A percentile compares a stretch with the other conserved stretches of the same genome.
These are phyloP conservation scores for Nicotiana tabacum DNA, from an alignment of 257 asterid genomes.

Conservation along the genomic window DNA sequence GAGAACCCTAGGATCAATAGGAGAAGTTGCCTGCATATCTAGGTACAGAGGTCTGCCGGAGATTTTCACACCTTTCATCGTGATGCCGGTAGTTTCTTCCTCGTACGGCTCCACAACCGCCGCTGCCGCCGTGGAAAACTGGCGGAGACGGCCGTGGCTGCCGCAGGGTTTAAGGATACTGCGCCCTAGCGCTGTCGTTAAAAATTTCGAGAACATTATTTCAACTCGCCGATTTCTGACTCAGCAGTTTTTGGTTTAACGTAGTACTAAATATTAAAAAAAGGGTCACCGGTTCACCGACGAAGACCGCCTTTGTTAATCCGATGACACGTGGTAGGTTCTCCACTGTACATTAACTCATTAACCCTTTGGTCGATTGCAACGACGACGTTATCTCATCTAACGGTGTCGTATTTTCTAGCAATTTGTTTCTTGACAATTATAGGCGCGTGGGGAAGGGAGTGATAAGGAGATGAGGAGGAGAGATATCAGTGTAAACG, in stretches of 20 bases:
- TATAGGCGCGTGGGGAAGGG: not conserved
- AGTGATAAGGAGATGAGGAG: not conserved
- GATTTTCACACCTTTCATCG: conserved; percentile 86
- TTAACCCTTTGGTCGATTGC: not conserved
- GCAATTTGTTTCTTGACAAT: too few relatives aligned
- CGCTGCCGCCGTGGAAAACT: conserved; percentile 41
- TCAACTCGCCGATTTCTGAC: not conserved
- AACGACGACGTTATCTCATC: not conserved
- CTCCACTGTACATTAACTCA: not conserved
- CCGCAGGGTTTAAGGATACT: conserved; percentile 19
- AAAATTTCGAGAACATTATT: conserved; percentile 55
- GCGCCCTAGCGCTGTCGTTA: conserved; percentile 57
- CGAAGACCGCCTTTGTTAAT: not conserved
- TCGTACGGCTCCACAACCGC: conserved; percentile 45
- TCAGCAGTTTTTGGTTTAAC: not conserved
- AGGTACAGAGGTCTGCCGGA: conserved; percentile 93
- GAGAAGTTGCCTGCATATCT: conserved; percentile 97
- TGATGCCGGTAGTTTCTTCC: conserved; percentile 47
- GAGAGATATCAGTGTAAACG: not conserved
- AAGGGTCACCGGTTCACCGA: not conserved
- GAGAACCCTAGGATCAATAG: conserved; percentile 89
- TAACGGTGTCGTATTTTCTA: not conserved
- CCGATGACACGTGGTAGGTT: not conserved
- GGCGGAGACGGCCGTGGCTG: conserved; percentile 17
- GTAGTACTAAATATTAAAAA: too few relatives aligned